These are phyloP conservation scores for Termitomyces eurrhizus DNA, from an alignment of 768 basidiomycete species.

Conservation along the genomic window DNA sequence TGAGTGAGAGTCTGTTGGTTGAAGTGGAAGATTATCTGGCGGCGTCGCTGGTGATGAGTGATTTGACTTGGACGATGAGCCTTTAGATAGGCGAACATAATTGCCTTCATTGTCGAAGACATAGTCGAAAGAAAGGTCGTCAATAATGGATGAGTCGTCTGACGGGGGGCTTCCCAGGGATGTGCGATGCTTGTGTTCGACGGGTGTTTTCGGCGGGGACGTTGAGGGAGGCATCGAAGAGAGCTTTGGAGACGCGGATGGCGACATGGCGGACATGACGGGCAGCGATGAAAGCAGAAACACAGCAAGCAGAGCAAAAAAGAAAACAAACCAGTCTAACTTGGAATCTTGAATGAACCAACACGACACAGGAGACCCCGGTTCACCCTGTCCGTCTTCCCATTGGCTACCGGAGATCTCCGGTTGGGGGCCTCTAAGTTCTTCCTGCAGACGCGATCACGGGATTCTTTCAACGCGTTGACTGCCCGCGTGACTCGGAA, in stretches of 20 bases:
- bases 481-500: neutral
- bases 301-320: slow-evolving; percentile 18
- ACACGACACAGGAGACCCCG: slow-evolving; percentile 33
- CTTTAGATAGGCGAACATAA: slow-evolving; percentile 53
- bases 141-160: slow-evolving; percentile 57
- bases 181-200: slow-evolving; percentile 26
- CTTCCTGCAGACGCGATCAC: slow-evolving; percentile 34
- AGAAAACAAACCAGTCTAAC: slow-evolving; percentile 11
- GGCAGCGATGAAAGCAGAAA: slow-evolving; percentile 29
- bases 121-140: slow-evolving; percentile 67
- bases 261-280: slow-evolving; percentile 15
- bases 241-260: slow-evolving; percentile 15
- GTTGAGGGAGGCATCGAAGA: slow-evolving; percentile 22
- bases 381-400: slow-evolving; percentile 8
- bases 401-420: slow-evolving; percentile 17
- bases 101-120: slow-evolving; percentile 53
- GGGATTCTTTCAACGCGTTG: slow-evolving; percentile 15
- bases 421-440: slow-evolving; percentile 28
- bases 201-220: slow-evolving; percentile 41
- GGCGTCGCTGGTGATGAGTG: slow-evolving; percentile 44
- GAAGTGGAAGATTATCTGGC: slow-evolving; percentile 30
- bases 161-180: slow-evolving; percentile 36
- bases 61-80: slow-evolving; percentile 39
- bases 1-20: slow-evolving; percentile 36
- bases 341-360: slow-evolving; percentile 10